A percentile compares a stretch with the other conserved stretches of the same genome.
These are phyloP conservation scores for Ailanthus altissimus DNA, from an alignment of 345 rosid genomes.

Conservation along the genomic window DNA sequence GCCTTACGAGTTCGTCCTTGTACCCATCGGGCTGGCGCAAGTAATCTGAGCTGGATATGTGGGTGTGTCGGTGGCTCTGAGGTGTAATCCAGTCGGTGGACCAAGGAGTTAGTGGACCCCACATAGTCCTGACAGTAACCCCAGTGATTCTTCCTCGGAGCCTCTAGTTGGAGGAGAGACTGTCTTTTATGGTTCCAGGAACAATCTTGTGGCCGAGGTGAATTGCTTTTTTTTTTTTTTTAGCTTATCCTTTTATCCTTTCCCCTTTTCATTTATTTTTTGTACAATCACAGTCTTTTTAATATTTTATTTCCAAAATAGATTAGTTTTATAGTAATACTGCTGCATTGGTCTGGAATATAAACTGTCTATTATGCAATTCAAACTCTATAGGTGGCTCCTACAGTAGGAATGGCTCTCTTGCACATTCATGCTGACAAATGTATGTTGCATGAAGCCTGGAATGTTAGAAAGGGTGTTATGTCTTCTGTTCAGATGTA, in stretches of 20 bases:
- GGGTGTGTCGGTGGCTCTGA: too few species aligned
- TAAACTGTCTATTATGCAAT: not conserved
- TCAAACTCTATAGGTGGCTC: slow-evolving; percentile 63
- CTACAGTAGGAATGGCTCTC: slow-evolving; percentile 90
- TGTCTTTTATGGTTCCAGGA: slow-evolving; percentile 80
- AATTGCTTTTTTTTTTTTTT: not conserved
- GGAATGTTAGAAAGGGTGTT: slow-evolving; percentile 68
- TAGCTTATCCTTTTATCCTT: not conserved
- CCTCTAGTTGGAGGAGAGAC: slow-evolving; percentile 88
- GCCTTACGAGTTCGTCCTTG: too few species aligned
- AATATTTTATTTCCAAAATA: slow-evolving; percentile 3
- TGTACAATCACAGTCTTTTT: not conserved
- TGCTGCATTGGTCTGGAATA: not conserved
- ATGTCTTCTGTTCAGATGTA: slow-evolving; percentile 88
- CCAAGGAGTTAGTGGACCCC: too few species aligned
- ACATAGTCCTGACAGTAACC: too few species aligned
- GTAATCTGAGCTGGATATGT: too few species aligned
- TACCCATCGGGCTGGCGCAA: too few species aligned
- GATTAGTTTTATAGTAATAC: not conserved
- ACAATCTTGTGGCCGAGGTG: slow-evolving; percentile 80
- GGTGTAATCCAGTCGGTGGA: too few species aligned
- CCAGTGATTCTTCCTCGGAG: slow-evolving; percentile 48
- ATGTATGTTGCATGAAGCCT: slow-evolving; percentile 93
- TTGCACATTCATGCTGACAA: slow-evolving; percentile 88
- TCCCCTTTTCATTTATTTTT: not conserved